These are phyloP conservation scores for Letharia lupina DNA, from an alignment of 495 filamentous ascomycete species.

Conservation along the genomic window DNA sequence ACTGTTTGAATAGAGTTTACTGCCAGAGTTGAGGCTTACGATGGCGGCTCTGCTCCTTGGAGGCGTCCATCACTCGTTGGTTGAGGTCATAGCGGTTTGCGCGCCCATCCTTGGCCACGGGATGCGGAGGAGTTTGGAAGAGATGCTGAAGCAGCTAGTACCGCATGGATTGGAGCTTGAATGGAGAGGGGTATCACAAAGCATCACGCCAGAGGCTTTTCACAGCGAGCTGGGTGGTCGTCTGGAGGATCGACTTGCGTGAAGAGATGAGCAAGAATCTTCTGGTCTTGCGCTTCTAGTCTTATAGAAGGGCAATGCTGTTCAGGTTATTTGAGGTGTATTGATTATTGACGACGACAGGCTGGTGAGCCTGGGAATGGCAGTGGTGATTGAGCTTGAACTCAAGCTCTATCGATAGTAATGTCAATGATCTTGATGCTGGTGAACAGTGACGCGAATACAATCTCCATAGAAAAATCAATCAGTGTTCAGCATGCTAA, in stretches of 20 bases:
- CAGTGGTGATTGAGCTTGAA: too few relatives aligned
- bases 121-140: neutral
- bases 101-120: slow-evolving; percentile 1
- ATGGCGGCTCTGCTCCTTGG: neutral
- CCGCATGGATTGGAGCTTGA: neutral
- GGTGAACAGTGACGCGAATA: too few relatives aligned
- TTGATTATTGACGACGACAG: neutral
- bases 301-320: neutral
- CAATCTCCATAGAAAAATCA: too few relatives aligned
- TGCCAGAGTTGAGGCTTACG: neutral
- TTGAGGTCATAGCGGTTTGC: neutral
- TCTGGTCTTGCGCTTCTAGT: neutral
- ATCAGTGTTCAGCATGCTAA: too few relatives aligned
- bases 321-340: neutral
- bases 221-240: neutral
- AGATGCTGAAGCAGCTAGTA: neutral
- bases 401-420: too few relatives aligned
- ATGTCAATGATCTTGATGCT: too few relatives aligned
- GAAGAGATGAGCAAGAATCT: neutral
- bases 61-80: neutral
- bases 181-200: neutral
- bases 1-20: neutral
- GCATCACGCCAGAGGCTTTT: neutral
- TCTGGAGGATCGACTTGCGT: neutral
- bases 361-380: neutral